phyloP scores from a whole-genome alignment of 2,329 filamentous ascomycete genomes.

The Xylaria sp. region DNA sequence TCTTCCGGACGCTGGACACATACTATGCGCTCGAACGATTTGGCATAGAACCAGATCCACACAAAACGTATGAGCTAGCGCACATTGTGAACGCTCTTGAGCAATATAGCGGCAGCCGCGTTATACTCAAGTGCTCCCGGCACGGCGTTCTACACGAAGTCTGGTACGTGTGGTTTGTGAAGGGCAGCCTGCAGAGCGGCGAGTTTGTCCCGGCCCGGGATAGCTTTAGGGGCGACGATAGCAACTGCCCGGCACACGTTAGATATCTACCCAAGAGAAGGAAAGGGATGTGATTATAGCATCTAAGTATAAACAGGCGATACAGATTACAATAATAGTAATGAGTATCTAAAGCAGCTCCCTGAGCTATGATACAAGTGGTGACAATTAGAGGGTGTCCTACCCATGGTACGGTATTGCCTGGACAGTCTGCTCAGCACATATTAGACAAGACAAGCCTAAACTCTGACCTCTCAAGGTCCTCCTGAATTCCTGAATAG shows the following conservation, averaged over 20 bases:
- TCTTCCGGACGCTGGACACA: conserved; percentile 58
- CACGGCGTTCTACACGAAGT: conserved; percentile 60
- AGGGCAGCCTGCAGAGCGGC: conserved; percentile 62
- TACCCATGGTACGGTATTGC: not conserved
- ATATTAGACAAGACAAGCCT: no score
- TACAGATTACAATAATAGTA: not conserved
- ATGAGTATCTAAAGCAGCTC: not conserved
- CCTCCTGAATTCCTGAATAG: no score
- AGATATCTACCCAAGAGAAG: conserved; percentile 55
- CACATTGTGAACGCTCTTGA: conserved; percentile 57
- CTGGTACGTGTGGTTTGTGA: conserved; percentile 65
- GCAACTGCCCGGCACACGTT: conserved; percentile 55
- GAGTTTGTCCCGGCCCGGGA: conserved; percentile 58
- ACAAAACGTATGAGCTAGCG: conserved; percentile 56
- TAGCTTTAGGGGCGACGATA: conserved; percentile 53
- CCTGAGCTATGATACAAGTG: no score
- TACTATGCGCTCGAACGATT: conserved; percentile 53
- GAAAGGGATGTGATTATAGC: conserved; percentile 3
- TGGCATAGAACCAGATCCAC: conserved; percentile 52
- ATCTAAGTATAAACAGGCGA: not conserved
- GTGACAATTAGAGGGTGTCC: not conserved
- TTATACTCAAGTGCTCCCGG: conserved; percentile 58
- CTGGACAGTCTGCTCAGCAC: not conserved
- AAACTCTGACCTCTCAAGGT: no score
- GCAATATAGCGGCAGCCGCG: conserved; percentile 57